Evolutionary conservation across 2,329 filamentous ascomycete genomes (phyloP).

Genomic region (Fusarium stilboides): DNA sequence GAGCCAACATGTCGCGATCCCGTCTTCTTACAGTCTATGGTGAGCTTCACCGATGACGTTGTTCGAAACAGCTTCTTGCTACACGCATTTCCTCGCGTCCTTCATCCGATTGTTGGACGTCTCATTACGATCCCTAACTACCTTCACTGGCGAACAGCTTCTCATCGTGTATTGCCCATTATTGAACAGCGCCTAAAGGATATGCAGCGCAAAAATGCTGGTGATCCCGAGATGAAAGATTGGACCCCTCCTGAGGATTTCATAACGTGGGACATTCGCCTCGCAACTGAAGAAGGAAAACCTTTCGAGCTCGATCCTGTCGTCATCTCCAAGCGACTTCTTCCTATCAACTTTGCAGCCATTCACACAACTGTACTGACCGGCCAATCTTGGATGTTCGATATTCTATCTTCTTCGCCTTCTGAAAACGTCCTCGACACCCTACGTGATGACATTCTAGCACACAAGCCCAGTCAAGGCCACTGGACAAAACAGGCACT

Average conservation of each 20-base stretch:
- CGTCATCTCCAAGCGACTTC: constrained; percentile 65
- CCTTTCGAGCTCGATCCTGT: constrained; percentile 61
- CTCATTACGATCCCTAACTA: constrained; percentile 63
- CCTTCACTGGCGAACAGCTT: constrained; percentile 62
- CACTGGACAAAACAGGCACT: constrained; percentile 65
- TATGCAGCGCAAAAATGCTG: constrained; percentile 59
- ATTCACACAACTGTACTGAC: constrained; percentile 72
- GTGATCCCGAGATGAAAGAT: constrained; percentile 58
- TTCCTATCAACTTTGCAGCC: constrained; percentile 71
- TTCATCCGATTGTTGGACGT: constrained; percentile 66
- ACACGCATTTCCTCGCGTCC: constrained; percentile 61
- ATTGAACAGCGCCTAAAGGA: constrained; percentile 65
- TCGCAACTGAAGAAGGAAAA: constrained; percentile 62
- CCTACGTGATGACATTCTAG: constrained; percentile 61
- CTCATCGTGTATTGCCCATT: constrained; percentile 61
- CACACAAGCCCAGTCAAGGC: constrained; percentile 48
- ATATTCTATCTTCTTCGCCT: constrained; percentile 61
- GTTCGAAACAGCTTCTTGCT: constrained; percentile 62
- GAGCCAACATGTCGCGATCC: constrained; percentile 58
- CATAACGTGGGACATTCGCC: constrained; percentile 70
- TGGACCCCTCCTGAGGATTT: constrained; percentile 68
- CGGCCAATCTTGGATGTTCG: constrained; percentile 62
- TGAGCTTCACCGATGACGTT: constrained; percentile 66
- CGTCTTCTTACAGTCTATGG: constrained; percentile 62
- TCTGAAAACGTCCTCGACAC: constrained; percentile 54